These are phyloP conservation scores for Discostella stelligeroides DNA, from an alignment of 108 stramenopile species.

Conservation along the genomic window DNA sequence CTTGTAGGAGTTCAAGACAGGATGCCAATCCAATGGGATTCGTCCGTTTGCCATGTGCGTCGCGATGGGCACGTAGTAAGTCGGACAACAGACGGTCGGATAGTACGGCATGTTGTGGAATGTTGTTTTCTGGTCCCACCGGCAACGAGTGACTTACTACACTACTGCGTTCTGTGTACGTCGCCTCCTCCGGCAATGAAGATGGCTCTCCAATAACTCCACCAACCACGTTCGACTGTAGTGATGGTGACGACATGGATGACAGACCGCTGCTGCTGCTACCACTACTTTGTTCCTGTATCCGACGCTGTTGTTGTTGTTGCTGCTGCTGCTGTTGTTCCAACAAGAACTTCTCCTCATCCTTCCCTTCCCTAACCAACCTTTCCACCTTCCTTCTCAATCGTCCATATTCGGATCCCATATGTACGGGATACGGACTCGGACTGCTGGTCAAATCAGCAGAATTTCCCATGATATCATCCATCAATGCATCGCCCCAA, in stretches of 20 bases:
- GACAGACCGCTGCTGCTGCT: neutral
- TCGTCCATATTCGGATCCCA: constrained; percentile 60
- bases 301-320: neutral
- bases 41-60: constrained; percentile 66
- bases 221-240: neutral
- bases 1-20: constrained; percentile 62
- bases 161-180: too few species aligned
- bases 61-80: constrained; percentile 75
- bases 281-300: too few species aligned
- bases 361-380: constrained; percentile 23
- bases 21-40: constrained; percentile 73
- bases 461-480: constrained; percentile 83
- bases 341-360: constrained; percentile 32
- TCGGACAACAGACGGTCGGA: constrained; percentile 73
- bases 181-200: constrained; percentile 5
- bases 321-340: constrained; percentile 25
- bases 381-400: constrained; percentile 56
- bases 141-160: too few species aligned
- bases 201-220: constrained; percentile 2
- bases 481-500: constrained; percentile 74
- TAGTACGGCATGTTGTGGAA: too few species aligned
- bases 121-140: too few species aligned
- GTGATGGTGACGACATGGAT: neutral
- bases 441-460: constrained; percentile 64
- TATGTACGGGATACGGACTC: constrained; percentile 70